phyloP scores from a whole-genome alignment of 768 basidiomycete genomes.

The Mycena epipterygia region DNA sequence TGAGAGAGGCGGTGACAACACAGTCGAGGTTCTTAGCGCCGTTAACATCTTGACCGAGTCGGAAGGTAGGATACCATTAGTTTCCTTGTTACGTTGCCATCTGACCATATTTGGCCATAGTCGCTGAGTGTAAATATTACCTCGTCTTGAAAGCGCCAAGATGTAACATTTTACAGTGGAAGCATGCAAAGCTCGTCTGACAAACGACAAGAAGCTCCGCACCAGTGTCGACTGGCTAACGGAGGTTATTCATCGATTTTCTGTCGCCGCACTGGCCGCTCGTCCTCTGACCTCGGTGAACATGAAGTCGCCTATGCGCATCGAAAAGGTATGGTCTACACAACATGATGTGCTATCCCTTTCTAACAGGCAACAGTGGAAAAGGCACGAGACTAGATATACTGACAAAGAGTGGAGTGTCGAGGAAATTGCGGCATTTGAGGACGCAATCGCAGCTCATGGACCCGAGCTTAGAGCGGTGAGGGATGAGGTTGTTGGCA shows the following conservation, averaged over 20 bases:
- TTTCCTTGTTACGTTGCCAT: slow-evolving; percentile 35
- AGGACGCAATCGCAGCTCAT: slow-evolving; percentile 78
- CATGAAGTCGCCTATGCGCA: slow-evolving; percentile 69
- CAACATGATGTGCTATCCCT: background rate
- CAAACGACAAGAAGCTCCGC: slow-evolving; percentile 64
- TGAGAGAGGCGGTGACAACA: slow-evolving; percentile 77
- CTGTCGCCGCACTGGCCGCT: slow-evolving; percentile 73
- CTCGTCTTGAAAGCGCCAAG: slow-evolving; percentile 1
- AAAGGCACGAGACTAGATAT: slow-evolving; percentile 72
- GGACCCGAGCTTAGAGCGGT: slow-evolving; percentile 87
- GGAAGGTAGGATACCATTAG: slow-evolving; percentile 71
- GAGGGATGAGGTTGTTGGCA: slow-evolving; percentile 77
- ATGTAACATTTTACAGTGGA: slow-evolving; percentile 65
- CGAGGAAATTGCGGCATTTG: slow-evolving; percentile 81
- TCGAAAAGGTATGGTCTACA: slow-evolving; percentile 69
- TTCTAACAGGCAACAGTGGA: slow-evolving; percentile 68
- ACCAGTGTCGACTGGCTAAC: slow-evolving; percentile 86
- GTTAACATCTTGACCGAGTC: slow-evolving; percentile 74
- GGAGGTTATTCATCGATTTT: slow-evolving; percentile 79
- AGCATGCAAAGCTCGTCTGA: slow-evolving; percentile 69
- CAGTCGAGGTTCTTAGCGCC: slow-evolving; percentile 78
- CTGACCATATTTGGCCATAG: slow-evolving; percentile 51
- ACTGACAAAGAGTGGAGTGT: slow-evolving; percentile 79
- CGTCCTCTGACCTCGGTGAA: slow-evolving; percentile 72
- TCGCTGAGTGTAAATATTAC: slow-evolving; percentile 65